A percentile compares a stretch with the other conserved stretches of the same genome.
phyloP scores from a whole-genome alignment of 495 filamentous ascomycete genomes.

The Aspergillus campestris region DNA sequence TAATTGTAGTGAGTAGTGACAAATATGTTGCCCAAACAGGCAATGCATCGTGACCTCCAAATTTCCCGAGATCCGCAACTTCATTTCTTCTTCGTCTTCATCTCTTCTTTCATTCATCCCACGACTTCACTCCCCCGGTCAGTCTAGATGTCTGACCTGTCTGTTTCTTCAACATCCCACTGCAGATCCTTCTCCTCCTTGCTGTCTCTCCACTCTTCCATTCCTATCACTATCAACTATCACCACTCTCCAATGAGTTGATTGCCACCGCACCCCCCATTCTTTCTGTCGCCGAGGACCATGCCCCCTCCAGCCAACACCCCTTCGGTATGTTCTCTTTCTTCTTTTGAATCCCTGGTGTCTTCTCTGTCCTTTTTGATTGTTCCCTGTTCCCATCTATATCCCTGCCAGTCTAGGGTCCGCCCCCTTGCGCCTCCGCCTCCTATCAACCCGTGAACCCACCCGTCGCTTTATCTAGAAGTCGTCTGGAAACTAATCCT shows the following conservation, averaged over 20 bases:
- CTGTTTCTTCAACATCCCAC: background rate
- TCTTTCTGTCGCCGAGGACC: background rate
- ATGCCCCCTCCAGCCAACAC: slow-evolving; percentile 4
- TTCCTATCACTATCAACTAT: background rate
- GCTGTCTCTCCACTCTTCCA: background rate
- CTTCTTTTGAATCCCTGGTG: no score
- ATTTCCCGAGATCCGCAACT: slow-evolving; percentile 1
- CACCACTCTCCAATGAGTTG: background rate
- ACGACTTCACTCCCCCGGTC: background rate
- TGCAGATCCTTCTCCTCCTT: slow-evolving; percentile 3
- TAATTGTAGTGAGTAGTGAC: no score
- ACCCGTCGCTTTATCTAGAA: no score
- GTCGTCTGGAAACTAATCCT: background rate
- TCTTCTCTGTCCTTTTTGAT: no score
- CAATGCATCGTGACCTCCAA: no score
- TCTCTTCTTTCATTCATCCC: background rate
- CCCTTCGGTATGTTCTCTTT: slow-evolving; percentile 11
- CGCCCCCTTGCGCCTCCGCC: background rate
- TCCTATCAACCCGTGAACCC: background rate
- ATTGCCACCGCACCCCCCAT: slow-evolving; percentile 1
- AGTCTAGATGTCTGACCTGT: background rate
- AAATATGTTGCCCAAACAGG: no score
- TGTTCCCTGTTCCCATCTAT: background rate
- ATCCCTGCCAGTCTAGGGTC: background rate
- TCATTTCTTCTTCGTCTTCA: slow-evolving; percentile 1